Percentiles rank a stretch among this genome's conserved stretches.
Conservation (phyloP, 306 rosid species). For the Quercus cerris region DNA sequence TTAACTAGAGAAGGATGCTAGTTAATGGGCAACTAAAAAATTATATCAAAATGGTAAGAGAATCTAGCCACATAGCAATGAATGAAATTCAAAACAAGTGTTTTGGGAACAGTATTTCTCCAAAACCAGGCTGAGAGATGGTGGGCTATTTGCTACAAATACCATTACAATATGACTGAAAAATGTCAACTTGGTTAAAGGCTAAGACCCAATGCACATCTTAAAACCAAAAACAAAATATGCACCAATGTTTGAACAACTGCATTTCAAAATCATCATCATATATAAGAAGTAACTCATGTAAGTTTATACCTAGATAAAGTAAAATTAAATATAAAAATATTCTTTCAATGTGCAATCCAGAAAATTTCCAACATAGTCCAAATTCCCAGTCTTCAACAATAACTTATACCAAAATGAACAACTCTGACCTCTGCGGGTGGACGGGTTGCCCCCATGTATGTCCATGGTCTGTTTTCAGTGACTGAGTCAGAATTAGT, state of each 20-base stretch:
- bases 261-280: neutral
- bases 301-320: neutral
- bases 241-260: neutral
- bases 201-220: slow-evolving; percentile 5
- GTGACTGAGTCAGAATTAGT: slow-evolving; percentile 37
- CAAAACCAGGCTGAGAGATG: slow-evolving; percentile 8
- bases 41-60: neutral
- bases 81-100: slow-evolving; percentile 4
- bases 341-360: neutral
- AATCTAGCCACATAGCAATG: neutral
- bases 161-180: neutral
- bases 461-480: slow-evolving; percentile 50
- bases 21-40: neutral
- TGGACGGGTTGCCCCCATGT: slow-evolving; percentile 37
- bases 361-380: neutral
- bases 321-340: neutral
- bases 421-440: slow-evolving; percentile 42
- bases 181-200: neutral
- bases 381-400: neutral
- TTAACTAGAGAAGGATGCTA: neutral
- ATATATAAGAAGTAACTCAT: neutral
- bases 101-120: neutral
- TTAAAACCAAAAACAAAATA: neutral
- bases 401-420: neutral
- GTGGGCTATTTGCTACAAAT: neutral